Evolutionary conservation across 2,329 filamentous ascomycete species (phyloP).

Genomic region (Phialophora macrospora): DNA sequence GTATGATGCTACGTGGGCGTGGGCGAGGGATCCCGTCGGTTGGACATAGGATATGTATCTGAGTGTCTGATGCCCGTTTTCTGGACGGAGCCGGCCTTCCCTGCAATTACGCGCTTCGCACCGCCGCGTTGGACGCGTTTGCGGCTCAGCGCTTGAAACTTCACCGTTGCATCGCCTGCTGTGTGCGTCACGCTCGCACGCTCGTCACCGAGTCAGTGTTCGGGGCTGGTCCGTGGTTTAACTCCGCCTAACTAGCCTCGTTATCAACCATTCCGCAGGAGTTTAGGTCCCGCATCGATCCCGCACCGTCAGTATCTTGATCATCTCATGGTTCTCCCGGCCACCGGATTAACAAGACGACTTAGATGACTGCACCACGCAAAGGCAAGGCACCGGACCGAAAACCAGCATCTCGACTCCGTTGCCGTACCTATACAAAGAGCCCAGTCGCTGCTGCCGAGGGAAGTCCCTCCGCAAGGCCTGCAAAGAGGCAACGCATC

Average conservation of each 20-base stretch:
- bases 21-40: neutral
- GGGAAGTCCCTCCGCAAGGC: constrained; percentile 19
- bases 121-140: constrained; percentile 9
- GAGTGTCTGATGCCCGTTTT: no score
- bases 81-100: no score
- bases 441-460: constrained; percentile 25
- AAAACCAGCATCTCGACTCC: constrained; percentile 26
- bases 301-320: constrained; percentile 26
- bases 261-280: constrained; percentile 1
- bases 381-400: constrained; percentile 34
- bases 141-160: neutral
- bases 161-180: no score
- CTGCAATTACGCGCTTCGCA: constrained; percentile 3
- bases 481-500: constrained; percentile 34
- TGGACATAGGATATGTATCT: neutral
- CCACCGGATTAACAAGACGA: constrained; percentile 7
- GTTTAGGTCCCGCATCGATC: constrained; percentile 7
- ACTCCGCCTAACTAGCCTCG: neutral
- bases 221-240: constrained; percentile 2
- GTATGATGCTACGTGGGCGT: neutral
- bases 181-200: no score
- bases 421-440: constrained; percentile 18
- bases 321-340: constrained; percentile 12
- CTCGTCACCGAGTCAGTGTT: no score
- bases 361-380: constrained; percentile 38